These are phyloP conservation scores for Mortierella sp. DNA, from an alignment of 371 early-diverging fungal species.

Conservation along the genomic window DNA sequence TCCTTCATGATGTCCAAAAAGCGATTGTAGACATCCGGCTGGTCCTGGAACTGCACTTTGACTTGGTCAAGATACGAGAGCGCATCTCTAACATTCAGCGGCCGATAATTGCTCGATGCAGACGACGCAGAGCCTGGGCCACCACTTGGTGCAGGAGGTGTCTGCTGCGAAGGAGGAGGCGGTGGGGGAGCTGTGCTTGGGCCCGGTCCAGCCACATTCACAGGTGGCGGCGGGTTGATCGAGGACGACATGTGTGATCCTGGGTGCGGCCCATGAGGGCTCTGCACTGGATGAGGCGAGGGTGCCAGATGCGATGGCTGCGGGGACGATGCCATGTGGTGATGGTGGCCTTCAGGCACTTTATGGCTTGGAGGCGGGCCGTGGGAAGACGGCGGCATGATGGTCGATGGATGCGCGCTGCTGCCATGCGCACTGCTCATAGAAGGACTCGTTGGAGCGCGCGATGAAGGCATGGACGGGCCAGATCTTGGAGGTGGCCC, in stretches of 20 bases:
- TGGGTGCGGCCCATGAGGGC: slow-evolving; percentile 36
- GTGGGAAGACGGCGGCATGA: slow-evolving; percentile 52
- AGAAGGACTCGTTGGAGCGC: slow-evolving; percentile 49
- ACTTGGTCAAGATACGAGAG: slow-evolving; percentile 98
- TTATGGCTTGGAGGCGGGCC: slow-evolving; percentile 48
- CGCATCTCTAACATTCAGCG: slow-evolving; percentile 89
- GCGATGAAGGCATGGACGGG: slow-evolving; percentile 48
- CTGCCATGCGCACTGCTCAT: slow-evolving; percentile 37
- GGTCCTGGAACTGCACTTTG: slow-evolving; percentile 91
- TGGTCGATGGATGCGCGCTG: slow-evolving; percentile 42
- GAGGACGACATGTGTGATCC: slow-evolving; percentile 42
- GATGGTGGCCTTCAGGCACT: slow-evolving; percentile 41
- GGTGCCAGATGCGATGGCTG: slow-evolving; percentile 45
- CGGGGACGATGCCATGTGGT: slow-evolving; percentile 54
- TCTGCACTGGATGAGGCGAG: slow-evolving; percentile 47
- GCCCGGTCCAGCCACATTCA: slow-evolving; percentile 29
- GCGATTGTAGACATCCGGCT: slow-evolving; percentile 96
- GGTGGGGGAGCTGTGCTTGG: slow-evolving; percentile 31
- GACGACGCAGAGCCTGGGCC: slow-evolving; percentile 28
- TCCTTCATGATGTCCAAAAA: slow-evolving; percentile 99
- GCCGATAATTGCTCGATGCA: slow-evolving; percentile 42
- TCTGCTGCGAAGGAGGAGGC: slow-evolving; percentile 37
- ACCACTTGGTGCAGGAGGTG: slow-evolving; percentile 38
- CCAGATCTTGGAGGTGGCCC: slow-evolving; percentile 49
- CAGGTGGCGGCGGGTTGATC: slow-evolving; percentile 45